Percentiles rank a stretch among this genome's conserved stretches.
Evolutionary conservation across 106 monocot genomes (phyloP).

Genomic region (Narthecium ossifragum): DNA sequence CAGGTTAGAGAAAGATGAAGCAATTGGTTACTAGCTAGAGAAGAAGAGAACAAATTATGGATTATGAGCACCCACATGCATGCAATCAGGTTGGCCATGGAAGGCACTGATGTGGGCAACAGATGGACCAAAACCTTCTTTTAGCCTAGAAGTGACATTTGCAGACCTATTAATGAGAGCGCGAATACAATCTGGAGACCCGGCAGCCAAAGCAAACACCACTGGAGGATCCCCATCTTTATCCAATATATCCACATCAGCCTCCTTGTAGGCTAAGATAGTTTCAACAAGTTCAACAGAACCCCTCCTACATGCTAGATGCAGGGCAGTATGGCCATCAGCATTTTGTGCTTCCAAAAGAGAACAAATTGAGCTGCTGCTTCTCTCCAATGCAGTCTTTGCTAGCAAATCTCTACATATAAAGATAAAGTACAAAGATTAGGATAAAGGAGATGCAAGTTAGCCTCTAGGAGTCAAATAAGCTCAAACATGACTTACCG

Average conservation of each 20-base stretch:
- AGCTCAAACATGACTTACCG: slow-evolving; percentile 31
- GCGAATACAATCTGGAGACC: slow-evolving; percentile 70
- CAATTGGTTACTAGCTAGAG: neutral
- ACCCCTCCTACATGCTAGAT: slow-evolving; percentile 83
- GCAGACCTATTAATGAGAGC: slow-evolving; percentile 74
- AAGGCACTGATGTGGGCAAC: slow-evolving; percentile 89
- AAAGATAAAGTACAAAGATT: neutral
- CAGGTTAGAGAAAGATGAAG: neutral
- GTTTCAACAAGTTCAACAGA: slow-evolving; percentile 72
- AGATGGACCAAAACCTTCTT: slow-evolving; percentile 67
- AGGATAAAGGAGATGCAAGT: neutral
- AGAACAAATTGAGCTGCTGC: slow-evolving; percentile 45
- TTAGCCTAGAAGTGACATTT: slow-evolving; percentile 51
- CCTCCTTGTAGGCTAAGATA: slow-evolving; percentile 74
- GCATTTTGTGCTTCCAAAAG: slow-evolving; percentile 82
- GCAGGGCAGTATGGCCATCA: slow-evolving; percentile 86
- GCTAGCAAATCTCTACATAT: slow-evolving; percentile 66
- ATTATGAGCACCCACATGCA: slow-evolving; percentile 52
- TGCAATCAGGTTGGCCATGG: slow-evolving; percentile 96
- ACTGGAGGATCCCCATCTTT: slow-evolving; percentile 96
- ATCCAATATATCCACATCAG: slow-evolving; percentile 80
- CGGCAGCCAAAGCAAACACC: slow-evolving; percentile 84
- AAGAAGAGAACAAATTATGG: neutral
- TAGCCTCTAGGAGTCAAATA: neutral
- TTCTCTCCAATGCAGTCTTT: slow-evolving; percentile 52